Evolutionary conservation across 176 grass and related monocot species (phyloP).

Genomic region (Juncus inflexus): DNA sequence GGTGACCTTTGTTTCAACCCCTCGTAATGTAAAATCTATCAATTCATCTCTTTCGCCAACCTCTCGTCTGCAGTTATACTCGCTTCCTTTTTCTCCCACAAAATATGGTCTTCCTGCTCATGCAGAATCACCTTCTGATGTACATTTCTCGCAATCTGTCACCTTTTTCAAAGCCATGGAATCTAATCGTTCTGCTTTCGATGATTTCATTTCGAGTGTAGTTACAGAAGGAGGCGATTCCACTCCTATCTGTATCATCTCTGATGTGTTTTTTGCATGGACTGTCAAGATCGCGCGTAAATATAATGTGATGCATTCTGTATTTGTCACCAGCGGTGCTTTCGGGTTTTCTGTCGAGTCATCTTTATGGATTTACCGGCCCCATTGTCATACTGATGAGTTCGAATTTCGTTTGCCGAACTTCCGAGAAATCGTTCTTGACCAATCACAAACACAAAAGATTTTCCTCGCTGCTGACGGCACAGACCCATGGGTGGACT

Average conservation of each 20-base stretch:
- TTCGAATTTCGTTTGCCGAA: slow-evolving; percentile 11
- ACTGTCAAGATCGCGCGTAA: slow-evolving; percentile 7
- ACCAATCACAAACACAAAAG: slow-evolving; percentile 24
- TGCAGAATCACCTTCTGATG: background rate
- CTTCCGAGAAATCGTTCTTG: slow-evolving; percentile 12
- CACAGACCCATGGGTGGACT: slow-evolving; percentile 12
- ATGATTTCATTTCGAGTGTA: slow-evolving; percentile 22
- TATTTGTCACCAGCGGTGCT: slow-evolving; percentile 14
- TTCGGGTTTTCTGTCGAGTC: slow-evolving; percentile 4
- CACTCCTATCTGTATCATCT: slow-evolving; percentile 23
- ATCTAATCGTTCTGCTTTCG: slow-evolving; percentile 35
- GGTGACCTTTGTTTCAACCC: slow-evolving; percentile 36
- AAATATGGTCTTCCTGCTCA: slow-evolving; percentile 28
- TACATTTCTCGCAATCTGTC: slow-evolving; percentile 19
- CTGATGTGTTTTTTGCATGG: slow-evolving; percentile 6
- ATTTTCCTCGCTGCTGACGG: slow-evolving; percentile 8
- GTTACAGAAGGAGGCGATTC: too few species aligned
- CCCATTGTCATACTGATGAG: background rate
- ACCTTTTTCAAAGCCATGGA: slow-evolving; percentile 35
- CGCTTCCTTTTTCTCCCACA: slow-evolving; percentile 24
- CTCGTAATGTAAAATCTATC: slow-evolving; percentile 13
- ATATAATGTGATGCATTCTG: slow-evolving; percentile 18
- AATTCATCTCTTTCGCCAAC: slow-evolving; percentile 8
- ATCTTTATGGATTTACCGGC: slow-evolving; percentile 15
- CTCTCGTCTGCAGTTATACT: slow-evolving; percentile 9